phyloP scores from a whole-genome alignment of 768 basidiomycete species.

The Tulasnella sp. region DNA sequence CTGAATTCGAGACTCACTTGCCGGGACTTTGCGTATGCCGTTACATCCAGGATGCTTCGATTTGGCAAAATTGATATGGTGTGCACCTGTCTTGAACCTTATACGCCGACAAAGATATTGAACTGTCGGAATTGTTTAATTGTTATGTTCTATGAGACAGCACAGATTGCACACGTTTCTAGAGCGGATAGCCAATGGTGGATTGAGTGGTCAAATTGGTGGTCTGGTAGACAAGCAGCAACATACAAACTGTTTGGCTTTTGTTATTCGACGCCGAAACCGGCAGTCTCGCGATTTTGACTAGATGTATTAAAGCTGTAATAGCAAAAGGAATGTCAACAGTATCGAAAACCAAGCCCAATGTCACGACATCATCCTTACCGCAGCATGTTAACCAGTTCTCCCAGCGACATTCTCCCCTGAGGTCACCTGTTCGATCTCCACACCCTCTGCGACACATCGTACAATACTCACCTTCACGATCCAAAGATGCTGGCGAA shows the following conservation, averaged over 20 bases:
- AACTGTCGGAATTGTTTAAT: too few relatives aligned
- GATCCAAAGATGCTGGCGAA: constrained; percentile 9
- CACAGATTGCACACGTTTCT: too few relatives aligned
- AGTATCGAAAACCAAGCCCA: not conserved
- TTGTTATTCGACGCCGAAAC: not conserved
- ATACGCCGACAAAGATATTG: too few relatives aligned
- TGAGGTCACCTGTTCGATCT: not conserved
- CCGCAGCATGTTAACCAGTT: too few relatives aligned
- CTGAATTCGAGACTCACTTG: too few relatives aligned
- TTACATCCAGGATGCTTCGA: too few relatives aligned
- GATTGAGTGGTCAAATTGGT: not conserved
- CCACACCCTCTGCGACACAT: not conserved
- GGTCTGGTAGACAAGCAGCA: not conserved
- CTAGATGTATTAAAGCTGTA: too few relatives aligned
- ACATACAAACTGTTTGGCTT: not conserved
- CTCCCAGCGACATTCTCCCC: not conserved
- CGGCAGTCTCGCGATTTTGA: not conserved
- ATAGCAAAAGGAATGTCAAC: not conserved
- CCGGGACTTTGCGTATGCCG: too few relatives aligned
- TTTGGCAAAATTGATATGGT: too few relatives aligned
- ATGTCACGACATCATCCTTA: too few relatives aligned
- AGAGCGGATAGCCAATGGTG: not conserved
- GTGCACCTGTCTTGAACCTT: too few relatives aligned
- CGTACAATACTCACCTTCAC: not conserved
- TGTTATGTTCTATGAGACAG: too few relatives aligned